Base-by-base conservation (phyloP, 768 basidiomycete species). In the Lyophyllum semitale region DNA sequence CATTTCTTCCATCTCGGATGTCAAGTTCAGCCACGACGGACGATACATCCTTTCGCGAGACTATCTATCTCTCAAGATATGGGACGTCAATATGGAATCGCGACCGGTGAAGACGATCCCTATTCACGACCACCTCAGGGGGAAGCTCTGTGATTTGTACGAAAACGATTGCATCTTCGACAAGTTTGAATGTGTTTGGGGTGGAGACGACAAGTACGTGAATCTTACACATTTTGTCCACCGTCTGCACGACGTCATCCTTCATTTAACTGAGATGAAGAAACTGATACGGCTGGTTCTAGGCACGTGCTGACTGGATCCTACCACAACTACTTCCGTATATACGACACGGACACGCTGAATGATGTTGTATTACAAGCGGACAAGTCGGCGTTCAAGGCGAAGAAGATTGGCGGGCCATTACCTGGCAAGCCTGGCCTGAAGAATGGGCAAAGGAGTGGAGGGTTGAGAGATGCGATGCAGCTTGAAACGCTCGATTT, bases 91-190 rank as follows among this genome's bases (percentile, higher is more conserved):
- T 73, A 98, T 98, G 95, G 97, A 99, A 74, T 88, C 86, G 60
- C 85, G 89, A 64, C 97, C 97, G 13, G 76, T 99, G 56, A 96
- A 97, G 78, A 98, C 95, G 12, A 98, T 99, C 71, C 91, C 94
- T 49, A 98, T 99, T 65, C 97, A 99, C 68, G 97, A 99, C 64
- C 96, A 98, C 72, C 81, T 99, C 42, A 87, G 96, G 49, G 92
- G 93, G 51, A 99, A 98, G 72, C 85, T 99, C 8, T 99, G 97
- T 71, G 97, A 99, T 71, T 74, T 98, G 59, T 99, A 99, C 68
- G 97, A 99, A 79, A 99, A 98, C 66, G 97, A 99, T 67, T 98
- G 97, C 74, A 99, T 99, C 67, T 99, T 98, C 70, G 97, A 99
- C 80, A 98, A 98, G 74, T 99, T 98, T 63, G 97, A 99, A 75